Percentiles rank a stretch among this genome's conserved stretches.
These are phyloP conservation scores for Aspergillus hancockii DNA, from an alignment of 495 filamentous ascomycete genomes.

Conservation along the genomic window DNA sequence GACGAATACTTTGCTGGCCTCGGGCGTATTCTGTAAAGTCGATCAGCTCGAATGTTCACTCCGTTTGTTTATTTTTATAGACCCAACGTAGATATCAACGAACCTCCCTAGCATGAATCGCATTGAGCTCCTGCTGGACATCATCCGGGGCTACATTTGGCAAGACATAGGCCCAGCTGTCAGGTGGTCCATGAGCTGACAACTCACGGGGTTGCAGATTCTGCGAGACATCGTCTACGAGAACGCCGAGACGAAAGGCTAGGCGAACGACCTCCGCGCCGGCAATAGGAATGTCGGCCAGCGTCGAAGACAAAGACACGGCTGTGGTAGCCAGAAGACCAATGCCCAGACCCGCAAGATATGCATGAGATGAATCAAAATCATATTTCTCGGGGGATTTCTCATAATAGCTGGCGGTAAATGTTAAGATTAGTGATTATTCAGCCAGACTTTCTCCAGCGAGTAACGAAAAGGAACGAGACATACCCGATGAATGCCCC, in stretches of 20 bases:
- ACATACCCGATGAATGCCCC: too few relatives aligned
- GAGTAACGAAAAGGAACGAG: too few relatives aligned
- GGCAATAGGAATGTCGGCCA: constrained; percentile 25
- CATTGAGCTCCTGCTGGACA: constrained; percentile 35
- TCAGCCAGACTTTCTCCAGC: too few relatives aligned
- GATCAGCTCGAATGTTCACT: too few relatives aligned
- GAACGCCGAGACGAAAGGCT: constrained; percentile 34
- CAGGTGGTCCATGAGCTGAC: constrained; percentile 31
- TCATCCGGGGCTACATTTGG: constrained; percentile 22
- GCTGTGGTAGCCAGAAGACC: constrained; percentile 36
- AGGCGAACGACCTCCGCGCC: constrained; percentile 33
- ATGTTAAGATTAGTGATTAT: too few relatives aligned
- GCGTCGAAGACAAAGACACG: constrained; percentile 26
- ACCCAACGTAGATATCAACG: too few relatives aligned
- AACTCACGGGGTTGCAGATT: constrained; percentile 13
- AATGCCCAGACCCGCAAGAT: constrained; percentile 32
- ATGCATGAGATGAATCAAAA: neutral
- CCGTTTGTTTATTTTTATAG: too few relatives aligned
- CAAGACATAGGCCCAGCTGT: constrained; percentile 41
- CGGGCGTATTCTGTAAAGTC: constrained; percentile 10
- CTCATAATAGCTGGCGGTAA: constrained; percentile 11
- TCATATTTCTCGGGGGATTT: constrained; percentile 3
- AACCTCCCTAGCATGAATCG: constrained; percentile 21
- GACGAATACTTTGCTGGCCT: constrained; percentile 34
- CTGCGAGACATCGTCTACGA: constrained; percentile 33